Conservation (phyloP, 495 filamentous ascomycete genomes). For the Rostrohypoxylon terebratum region DNA sequence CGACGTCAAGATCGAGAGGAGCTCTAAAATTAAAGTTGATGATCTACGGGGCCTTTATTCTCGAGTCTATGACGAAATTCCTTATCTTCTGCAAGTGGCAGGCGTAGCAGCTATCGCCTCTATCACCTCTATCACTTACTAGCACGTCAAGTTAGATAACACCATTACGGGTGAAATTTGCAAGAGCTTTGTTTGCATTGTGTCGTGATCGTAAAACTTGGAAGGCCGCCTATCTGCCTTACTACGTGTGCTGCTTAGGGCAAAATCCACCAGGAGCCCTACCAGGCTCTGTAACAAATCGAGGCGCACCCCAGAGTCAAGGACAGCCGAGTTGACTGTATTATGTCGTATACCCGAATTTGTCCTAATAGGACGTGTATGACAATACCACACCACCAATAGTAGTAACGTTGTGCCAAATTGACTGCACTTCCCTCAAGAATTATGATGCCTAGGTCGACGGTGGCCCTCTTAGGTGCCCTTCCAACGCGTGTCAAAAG, state of each 20-base stretch:
- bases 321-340: background rate
- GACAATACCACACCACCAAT: background rate
- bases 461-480: constrained; percentile 6
- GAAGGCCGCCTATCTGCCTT: constrained; percentile 18
- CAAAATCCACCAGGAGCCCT: constrained; percentile 23
- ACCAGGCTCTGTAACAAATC: constrained; percentile 26
- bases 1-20: background rate
- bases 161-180: background rate
- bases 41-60: background rate
- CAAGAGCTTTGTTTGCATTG: constrained; percentile 20
- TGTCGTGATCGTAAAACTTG: constrained; percentile 14
- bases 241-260: constrained; percentile 23
- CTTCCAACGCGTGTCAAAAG: constrained; percentile 13
- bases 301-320: background rate
- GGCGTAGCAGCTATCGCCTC: background rate
- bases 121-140: background rate
- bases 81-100: background rate
- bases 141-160: background rate
- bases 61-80: constrained; percentile 3
- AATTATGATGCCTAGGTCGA: constrained; percentile 4
- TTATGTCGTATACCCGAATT: background rate
- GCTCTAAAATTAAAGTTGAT: too few species aligned
- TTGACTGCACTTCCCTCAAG: background rate
- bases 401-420: constrained; percentile 4
- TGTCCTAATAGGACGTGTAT: background rate